Conservation (phyloP, 106 monocot genomes). For the Ottelia alismoides region DNA sequence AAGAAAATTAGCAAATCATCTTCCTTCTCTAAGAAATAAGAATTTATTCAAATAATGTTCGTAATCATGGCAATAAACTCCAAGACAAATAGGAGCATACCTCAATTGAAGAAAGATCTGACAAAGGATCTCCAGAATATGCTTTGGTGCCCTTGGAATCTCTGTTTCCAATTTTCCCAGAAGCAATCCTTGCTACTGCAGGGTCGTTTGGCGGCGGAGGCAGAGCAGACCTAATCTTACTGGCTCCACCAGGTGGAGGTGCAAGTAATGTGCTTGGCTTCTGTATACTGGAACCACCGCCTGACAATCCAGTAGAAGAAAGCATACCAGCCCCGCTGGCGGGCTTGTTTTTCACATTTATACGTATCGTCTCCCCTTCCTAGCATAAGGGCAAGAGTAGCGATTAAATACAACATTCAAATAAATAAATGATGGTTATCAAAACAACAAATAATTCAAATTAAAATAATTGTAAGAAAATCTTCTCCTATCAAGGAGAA, state of each 20-base stretch:
- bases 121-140: conserved; percentile 5
- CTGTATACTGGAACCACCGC: conserved; percentile 16
- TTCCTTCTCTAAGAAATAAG: no score
- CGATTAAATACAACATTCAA: no score
- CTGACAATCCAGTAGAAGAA: conserved; percentile 78
- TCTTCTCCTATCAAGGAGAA: no score
- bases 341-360: conserved; percentile 88
- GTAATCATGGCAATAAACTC: no score
- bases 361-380: conserved; percentile 98
- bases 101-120: conserved; percentile 14
- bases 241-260: conserved; percentile 55
- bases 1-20: no score
- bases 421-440: no score
- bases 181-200: conserved; percentile 58
- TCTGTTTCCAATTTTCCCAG: conserved; percentile 18
- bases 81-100: conserved; percentile 1
- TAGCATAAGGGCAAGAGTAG: no score
- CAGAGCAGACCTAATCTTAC: conserved; percentile 70
- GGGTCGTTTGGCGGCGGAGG: conserved; percentile 95
- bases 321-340: conserved; percentile 67
- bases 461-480: no score
- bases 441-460: no score
- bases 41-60: no score
- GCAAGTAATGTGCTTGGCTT: conserved; percentile 39
- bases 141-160: conserved; percentile 9